Base-by-base conservation (phyloP, 148 eudicot species). In the Silene uniflora region DNA sequence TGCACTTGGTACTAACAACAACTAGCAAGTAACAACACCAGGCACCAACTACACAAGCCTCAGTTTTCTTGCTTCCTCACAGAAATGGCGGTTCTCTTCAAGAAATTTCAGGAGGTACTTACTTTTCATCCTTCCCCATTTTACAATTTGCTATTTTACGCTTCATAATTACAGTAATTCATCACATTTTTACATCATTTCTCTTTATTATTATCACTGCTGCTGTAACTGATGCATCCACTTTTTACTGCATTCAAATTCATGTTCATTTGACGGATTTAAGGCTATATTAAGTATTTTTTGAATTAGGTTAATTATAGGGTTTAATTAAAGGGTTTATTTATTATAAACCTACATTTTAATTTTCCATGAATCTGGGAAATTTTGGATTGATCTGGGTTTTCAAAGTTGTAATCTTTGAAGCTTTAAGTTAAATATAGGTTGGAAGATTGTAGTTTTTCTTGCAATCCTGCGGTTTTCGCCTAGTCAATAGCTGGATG, bases 41-140 rank as follows among this genome's bases (percentile, higher is more conserved):
- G n/a, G n/a, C n/a, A n/a, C n/a, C 44, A 52, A 52, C 56, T 52
- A 52, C 56, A 52, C 56, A 52, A 52, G 56, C 56, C 56, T 16
- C 17, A 52, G 56, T 52, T 52, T 14, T 52, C 56, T 10, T 49
- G 13, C 55, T 49, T 49, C 55, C 55, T 49, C 16, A 29, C 27
- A 46, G 23, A 67, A 67, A 90, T 89, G 90, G 92, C 91, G 69
- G 78, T 75, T 83, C 86, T 91, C 76, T 91, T 91, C 78, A 84
- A 81, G 58, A 91, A 86, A 85, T 89, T 91, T 84, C 92, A 87
- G 82, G 84, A 86, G 96, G 96, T 91, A 76, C 19, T 17, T 7
- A 74, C 44, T 55, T 17, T 27, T 1, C 3, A 1, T 46, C 52
- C 7, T 62, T n/a, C 56, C 44, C 27, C 21, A 13, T 35, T 55